phyloP scores from a whole-genome alignment of 306 rosid species.

The Cicer cuneatum region DNA sequence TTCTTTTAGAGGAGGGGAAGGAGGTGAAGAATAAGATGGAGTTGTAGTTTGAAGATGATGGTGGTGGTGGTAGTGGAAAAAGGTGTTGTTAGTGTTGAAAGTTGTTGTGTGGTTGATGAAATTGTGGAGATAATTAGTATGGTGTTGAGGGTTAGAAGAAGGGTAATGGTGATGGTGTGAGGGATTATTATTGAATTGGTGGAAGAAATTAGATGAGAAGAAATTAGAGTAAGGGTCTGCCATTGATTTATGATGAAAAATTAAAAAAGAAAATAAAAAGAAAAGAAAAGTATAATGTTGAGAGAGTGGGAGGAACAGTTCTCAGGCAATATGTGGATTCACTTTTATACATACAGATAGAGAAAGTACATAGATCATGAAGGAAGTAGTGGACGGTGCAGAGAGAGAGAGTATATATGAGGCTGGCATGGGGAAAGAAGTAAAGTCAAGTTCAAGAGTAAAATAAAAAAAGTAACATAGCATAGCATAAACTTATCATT shows the following conservation, averaged over 20 bases:
- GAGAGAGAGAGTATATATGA: conserved; percentile 51
- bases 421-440: conserved; percentile 26
- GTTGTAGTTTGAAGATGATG: neutral
- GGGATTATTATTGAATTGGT: conserved; percentile 42
- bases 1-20: conserved; percentile 84
- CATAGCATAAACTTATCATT: neutral
- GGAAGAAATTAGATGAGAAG: conserved; percentile 48
- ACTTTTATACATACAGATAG: conserved; percentile 54
- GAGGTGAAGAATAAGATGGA: conserved; percentile 41
- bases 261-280: neutral
- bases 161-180: conserved; percentile 38
- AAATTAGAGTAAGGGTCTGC: conserved; percentile 56
- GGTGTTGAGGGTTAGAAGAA: conserved; percentile 35
- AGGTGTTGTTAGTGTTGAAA: conserved; percentile 15
- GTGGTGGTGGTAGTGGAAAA: conserved; percentile 40
- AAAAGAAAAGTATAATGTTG: conserved; percentile 34
- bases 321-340: conserved; percentile 21
- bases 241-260: conserved; percentile 35
- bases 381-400: conserved; percentile 69
- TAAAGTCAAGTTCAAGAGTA: conserved; percentile 37
- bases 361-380: conserved; percentile 76
- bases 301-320: conserved; percentile 51
- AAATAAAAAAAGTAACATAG: neutral
- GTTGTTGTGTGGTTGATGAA: conserved; percentile 26
- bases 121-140: conserved; percentile 31